Conservation (phyloP, 495 filamentous ascomycete genomes). For the Penicillium longicatenatum region DNA sequence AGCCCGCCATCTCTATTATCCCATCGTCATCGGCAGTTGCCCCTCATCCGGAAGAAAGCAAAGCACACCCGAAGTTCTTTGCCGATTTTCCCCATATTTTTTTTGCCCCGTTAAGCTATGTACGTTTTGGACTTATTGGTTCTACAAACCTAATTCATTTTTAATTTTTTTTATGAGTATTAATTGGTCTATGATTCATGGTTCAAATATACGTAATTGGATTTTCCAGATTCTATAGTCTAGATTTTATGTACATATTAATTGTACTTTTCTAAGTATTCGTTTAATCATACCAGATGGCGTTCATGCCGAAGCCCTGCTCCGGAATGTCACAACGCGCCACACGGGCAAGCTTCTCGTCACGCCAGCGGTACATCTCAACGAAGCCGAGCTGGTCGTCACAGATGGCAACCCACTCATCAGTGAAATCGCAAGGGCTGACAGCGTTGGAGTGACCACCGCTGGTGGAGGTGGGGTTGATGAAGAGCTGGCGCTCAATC, state of each 20-base stretch:
- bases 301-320: constrained; percentile 87
- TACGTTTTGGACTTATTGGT: neutral
- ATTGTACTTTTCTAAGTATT: constrained; percentile 1
- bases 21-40: constrained; percentile 9
- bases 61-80: constrained; percentile 26
- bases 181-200: neutral
- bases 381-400: constrained; percentile 83
- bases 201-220: neutral
- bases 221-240: constrained; percentile 4
- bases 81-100: constrained; percentile 18
- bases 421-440: constrained; percentile 74
- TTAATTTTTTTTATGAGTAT: no score
- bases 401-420: constrained; percentile 82
- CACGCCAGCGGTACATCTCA: constrained; percentile 82
- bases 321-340: constrained; percentile 74
- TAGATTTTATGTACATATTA: constrained; percentile 1
- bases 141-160: neutral
- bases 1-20: neutral
- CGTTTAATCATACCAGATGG: constrained; percentile 80
- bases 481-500: constrained; percentile 73
- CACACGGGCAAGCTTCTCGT: constrained; percentile 75
- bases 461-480: constrained; percentile 82
- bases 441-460: constrained; percentile 86
- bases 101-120: neutral
- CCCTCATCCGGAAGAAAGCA: constrained; percentile 27